Evolutionary conservation across 1,139 yeast species (phyloP).

Genomic region (Debaryomyces fabryi): DNA sequence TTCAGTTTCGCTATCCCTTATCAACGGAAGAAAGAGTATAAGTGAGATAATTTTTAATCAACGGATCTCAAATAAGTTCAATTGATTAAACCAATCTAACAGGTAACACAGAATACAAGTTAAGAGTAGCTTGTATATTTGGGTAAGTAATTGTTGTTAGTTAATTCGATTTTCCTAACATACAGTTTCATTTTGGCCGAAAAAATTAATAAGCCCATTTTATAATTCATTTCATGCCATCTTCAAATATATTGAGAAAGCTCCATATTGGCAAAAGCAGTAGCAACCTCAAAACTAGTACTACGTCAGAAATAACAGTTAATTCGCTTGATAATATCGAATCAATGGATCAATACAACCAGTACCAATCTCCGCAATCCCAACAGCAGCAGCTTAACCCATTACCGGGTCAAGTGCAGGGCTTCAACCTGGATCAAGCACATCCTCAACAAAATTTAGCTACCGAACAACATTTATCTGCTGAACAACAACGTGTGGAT

Average conservation of each 20-base stretch:
- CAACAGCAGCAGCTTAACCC: slow-evolving; percentile 11
- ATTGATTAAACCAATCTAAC: background rate
- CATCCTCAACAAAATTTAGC: slow-evolving; percentile 9
- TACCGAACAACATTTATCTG: slow-evolving; percentile 10
- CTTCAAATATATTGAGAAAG: slow-evolving; percentile 23
- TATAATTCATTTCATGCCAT: slow-evolving; percentile 17
- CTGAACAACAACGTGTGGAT: slow-evolving; percentile 20
- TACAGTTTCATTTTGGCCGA: background rate
- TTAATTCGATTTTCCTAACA: background rate
- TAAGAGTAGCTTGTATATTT: background rate
- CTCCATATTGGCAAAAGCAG: slow-evolving; percentile 21
- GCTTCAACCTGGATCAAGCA: background rate
- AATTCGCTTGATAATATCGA: slow-evolving; percentile 12
- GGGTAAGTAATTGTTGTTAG: background rate
- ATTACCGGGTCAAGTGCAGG: slow-evolving; percentile 6
- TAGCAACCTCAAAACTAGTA: slow-evolving; percentile 9
- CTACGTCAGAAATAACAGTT: slow-evolving; percentile 5
- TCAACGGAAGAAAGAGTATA: background rate
- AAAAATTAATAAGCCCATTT: background rate
- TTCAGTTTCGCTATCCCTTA: slow-evolving; percentile 1
- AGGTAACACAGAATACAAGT: background rate
- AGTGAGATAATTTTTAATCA: background rate
- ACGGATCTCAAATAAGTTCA: background rate
- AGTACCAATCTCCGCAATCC: slow-evolving; percentile 12
- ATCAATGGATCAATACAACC: slow-evolving; percentile 9